Evolutionary conservation across 2,329 filamentous ascomycete species (phyloP).

Genomic region (Aspergillus carbonarius): DNA sequence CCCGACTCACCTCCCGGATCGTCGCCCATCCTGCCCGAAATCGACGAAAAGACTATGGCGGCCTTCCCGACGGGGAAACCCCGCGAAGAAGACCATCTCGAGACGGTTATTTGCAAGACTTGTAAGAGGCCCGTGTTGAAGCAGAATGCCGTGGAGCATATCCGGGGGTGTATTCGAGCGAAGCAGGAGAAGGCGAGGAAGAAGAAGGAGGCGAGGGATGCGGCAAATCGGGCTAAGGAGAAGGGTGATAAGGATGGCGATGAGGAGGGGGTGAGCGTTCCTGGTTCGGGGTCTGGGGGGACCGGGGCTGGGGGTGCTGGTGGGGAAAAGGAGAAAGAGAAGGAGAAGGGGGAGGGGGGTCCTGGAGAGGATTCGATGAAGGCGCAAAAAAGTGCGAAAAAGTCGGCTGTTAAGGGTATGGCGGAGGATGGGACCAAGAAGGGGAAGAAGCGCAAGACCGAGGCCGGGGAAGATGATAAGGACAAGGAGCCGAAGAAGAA

Average conservation of each 20-base stretch:
- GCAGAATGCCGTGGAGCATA: constrained; percentile 72
- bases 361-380: constrained; percentile 48
- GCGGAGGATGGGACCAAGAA: constrained; percentile 60
- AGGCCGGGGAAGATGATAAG: constrained; percentile 60
- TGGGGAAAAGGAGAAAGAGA: not conserved
- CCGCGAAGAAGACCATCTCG: constrained; percentile 75
- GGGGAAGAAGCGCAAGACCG: constrained; percentile 76
- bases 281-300: not conserved
- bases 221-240: constrained; percentile 61
- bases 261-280: constrained; percentile 43
- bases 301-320: not conserved
- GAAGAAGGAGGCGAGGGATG: constrained; percentile 73
- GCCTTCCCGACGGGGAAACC: constrained; percentile 81
- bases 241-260: constrained; percentile 47
- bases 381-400: constrained; percentile 65
- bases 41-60: constrained; percentile 73
- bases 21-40: constrained; percentile 50
- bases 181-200: constrained; percentile 79
- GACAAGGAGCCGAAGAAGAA: constrained; percentile 83
- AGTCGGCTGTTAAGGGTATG: constrained; percentile 52
- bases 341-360: constrained; percentile 6
- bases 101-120: constrained; percentile 85
- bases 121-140: constrained; percentile 87
- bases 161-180: constrained; percentile 76
- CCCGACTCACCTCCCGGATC: constrained; percentile 35